Percentiles rank a stretch among this genome's conserved stretches.
Evolutionary conservation across 768 basidiomycete genomes (phyloP).

Genomic region (Lentinus tigrinus): DNA sequence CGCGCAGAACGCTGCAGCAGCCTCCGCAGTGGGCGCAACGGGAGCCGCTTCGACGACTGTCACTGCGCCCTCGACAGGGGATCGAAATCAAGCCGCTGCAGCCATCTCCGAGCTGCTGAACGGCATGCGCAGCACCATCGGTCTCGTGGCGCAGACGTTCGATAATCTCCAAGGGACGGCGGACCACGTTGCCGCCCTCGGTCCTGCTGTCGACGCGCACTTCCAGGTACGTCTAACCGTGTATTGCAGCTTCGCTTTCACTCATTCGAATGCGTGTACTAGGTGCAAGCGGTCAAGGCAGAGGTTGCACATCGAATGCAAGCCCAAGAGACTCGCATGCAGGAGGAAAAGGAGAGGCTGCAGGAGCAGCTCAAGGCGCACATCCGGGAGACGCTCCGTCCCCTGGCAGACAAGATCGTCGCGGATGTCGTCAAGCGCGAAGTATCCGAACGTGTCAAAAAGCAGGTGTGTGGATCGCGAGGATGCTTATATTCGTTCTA

Average conservation of each 20-base stretch:
- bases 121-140: slow-evolving; percentile 40
- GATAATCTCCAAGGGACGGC: slow-evolving; percentile 46
- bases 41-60: too few species aligned
- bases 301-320: slow-evolving; percentile 40
- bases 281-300: slow-evolving; percentile 38
- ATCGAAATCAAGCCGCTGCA: not conserved
- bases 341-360: slow-evolving; percentile 34
- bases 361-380: slow-evolving; percentile 41
- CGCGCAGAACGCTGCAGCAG: too few species aligned
- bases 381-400: slow-evolving; percentile 40
- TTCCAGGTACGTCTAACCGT: slow-evolving; percentile 43
- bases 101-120: slow-evolving; percentile 39
- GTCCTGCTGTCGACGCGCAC: slow-evolving; percentile 43
- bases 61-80: not conserved
- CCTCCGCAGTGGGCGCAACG: too few species aligned
- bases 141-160: slow-evolving; percentile 41
- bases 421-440: slow-evolving; percentile 28
- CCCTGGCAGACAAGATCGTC: slow-evolving; percentile 37
- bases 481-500: not conserved
- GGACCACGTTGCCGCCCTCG: slow-evolving; percentile 41
- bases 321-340: slow-evolving; percentile 40
- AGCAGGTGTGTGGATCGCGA: not conserved
- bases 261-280: too few species aligned
- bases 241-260: not conserved
- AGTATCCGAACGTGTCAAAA: not conserved